phyloP scores from a whole-genome alignment of 345 rosid genomes.

The Aurinia saxatilis region DNA sequence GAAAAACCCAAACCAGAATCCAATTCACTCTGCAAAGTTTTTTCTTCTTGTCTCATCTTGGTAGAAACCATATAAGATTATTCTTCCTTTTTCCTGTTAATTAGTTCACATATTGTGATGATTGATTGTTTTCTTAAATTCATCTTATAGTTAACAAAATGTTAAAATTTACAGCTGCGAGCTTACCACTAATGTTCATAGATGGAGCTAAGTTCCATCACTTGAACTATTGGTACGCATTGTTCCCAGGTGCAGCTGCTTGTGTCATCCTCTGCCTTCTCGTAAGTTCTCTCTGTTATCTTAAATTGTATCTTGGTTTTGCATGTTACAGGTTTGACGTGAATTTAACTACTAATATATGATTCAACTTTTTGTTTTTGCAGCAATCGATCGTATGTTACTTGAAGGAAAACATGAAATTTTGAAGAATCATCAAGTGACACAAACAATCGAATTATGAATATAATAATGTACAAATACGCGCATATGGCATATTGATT shows the following conservation, averaged over 20 bases:
- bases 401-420: conserved; percentile 67
- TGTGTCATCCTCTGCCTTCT: conserved; percentile 70
- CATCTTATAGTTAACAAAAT: not conserved
- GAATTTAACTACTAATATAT: not conserved
- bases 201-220: conserved; percentile 74
- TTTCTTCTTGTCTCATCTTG: too few relatives aligned
- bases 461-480: conserved; percentile 11
- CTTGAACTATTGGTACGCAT: conserved; percentile 65
- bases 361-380: conserved; percentile 11
- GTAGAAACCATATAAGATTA: too few relatives aligned
- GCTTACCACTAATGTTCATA: conserved; percentile 82
- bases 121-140: not conserved
- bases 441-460: not conserved
- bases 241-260: conserved; percentile 88
- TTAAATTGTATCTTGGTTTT: not conserved
- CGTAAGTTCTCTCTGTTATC: conserved; percentile 33
- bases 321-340: not conserved
- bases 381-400: conserved; percentile 82
- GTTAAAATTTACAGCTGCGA: conserved; percentile 51
- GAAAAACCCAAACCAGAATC: too few relatives aligned
- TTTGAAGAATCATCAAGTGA: conserved; percentile 33
- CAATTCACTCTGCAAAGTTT: not conserved
- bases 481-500: conserved; percentile 3
- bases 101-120: not conserved
- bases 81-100: not conserved